phyloP scores from a whole-genome alignment of 305 asterid genomes.

The Fraxinus floribunda region DNA sequence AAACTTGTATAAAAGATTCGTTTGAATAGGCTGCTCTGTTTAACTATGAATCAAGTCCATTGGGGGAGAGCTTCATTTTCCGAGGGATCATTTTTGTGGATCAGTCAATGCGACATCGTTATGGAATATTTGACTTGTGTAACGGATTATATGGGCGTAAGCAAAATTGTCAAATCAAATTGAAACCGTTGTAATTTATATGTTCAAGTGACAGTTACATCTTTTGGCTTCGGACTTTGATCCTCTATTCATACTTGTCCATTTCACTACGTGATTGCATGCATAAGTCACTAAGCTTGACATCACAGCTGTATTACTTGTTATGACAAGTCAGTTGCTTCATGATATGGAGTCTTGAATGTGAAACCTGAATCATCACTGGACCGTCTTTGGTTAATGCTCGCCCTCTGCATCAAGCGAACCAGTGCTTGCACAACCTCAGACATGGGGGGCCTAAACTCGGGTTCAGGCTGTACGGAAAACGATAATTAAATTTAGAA shows the following conservation, averaged over 20 bases:
- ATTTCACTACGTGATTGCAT: slow-evolving; percentile 37
- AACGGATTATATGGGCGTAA: background rate
- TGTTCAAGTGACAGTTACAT: background rate
- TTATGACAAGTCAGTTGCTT: slow-evolving; percentile 55
- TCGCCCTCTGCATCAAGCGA: slow-evolving; percentile 87
- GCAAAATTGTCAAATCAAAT: background rate
- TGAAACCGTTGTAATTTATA: background rate
- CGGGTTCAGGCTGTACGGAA: slow-evolving; percentile 85
- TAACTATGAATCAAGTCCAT: background rate
- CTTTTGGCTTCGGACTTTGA: background rate
- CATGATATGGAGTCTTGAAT: slow-evolving; percentile 75
- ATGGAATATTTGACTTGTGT: background rate
- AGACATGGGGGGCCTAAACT: slow-evolving; percentile 96
- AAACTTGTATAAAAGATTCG: background rate
- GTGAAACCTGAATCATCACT: slow-evolving; percentile 73
- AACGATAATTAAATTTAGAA: background rate
- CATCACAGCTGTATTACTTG: slow-evolving; percentile 2
- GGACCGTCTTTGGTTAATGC: slow-evolving; percentile 59
- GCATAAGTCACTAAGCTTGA: slow-evolving; percentile 55
- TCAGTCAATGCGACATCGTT: background rate
- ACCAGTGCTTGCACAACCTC: slow-evolving; percentile 98
- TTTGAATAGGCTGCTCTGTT: background rate
- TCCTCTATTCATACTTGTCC: background rate
- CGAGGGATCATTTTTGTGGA: background rate
- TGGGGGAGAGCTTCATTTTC: background rate